Percentiles rank a stretch among this genome's conserved stretches.
phyloP scores from a whole-genome alignment of 225 moss, liverwort and hornwort genomes.

The Ulota crispa region DNA sequence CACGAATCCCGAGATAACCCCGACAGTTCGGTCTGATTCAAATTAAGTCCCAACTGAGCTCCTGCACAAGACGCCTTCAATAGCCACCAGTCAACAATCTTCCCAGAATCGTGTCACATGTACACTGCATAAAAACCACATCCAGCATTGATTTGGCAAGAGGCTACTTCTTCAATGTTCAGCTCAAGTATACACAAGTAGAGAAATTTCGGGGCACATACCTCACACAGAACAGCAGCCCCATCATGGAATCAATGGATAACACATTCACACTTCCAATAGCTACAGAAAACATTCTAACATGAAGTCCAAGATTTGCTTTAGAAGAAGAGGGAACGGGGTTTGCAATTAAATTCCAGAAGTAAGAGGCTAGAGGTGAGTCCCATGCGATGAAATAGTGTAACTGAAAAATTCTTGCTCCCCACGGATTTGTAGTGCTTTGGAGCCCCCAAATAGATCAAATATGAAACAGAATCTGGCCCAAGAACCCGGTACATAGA shows the following conservation, averaged over 20 bases:
- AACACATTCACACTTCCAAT: constrained; percentile 23
- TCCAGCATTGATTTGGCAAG: constrained; percentile 16
- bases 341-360: background rate
- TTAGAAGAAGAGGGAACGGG: constrained; percentile 14
- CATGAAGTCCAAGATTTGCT: constrained; percentile 19
- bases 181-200: background rate
- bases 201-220: constrained; percentile 10
- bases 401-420: background rate
- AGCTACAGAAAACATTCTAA: constrained; percentile 14
- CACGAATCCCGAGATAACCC: constrained; percentile 47
- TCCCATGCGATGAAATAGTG: background rate
- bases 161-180: constrained; percentile 15
- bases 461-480: constrained; percentile 9
- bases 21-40: constrained; percentile 40
- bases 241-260: background rate
- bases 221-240: constrained; percentile 25
- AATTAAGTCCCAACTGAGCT: constrained; percentile 37
- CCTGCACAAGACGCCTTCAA: constrained; percentile 56
- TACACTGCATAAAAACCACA: constrained; percentile 20
- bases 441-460: constrained; percentile 4
- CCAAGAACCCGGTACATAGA: constrained; percentile 20
- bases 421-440: background rate
- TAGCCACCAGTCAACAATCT: constrained; percentile 36
- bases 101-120: constrained; percentile 13
- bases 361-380: constrained; percentile 4